Evolutionary conservation across 2,329 filamentous ascomycete species (phyloP).

Genomic region (Epichloe hybrida): DNA sequence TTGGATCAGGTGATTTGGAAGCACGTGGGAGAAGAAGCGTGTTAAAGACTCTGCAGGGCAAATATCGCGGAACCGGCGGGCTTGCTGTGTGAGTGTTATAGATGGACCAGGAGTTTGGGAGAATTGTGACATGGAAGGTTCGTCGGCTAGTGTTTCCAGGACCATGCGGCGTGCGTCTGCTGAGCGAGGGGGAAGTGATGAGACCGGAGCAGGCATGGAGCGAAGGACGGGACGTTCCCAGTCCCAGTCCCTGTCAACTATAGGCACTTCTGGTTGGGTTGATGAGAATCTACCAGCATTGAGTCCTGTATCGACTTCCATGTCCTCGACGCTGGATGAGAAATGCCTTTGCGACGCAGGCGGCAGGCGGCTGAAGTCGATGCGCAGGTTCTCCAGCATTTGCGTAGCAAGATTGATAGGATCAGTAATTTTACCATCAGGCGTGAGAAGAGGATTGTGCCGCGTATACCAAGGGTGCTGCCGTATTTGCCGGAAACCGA

Average conservation of each 20-base stretch:
- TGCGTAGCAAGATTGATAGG: conserved; percentile 78
- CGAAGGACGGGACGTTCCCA: conserved; percentile 66
- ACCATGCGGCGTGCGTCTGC: conserved; percentile 26
- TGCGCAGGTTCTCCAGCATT: conserved; percentile 83
- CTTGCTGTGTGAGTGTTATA: conserved; percentile 75
- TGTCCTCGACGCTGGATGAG: conserved; percentile 32
- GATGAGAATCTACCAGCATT: conserved; percentile 46
- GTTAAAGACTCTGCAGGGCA: conserved; percentile 77
- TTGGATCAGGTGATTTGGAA: conserved; percentile 61
- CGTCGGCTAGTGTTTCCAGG: conserved; percentile 60
- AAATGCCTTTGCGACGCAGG: conserved; percentile 30
- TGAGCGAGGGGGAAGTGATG: conserved; percentile 20
- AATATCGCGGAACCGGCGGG: conserved; percentile 79
- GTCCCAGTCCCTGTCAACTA: conserved; percentile 65
- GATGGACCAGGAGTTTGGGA: conserved; percentile 65
- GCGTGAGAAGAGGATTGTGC: conserved; percentile 60
- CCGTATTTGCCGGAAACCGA: conserved; percentile 75
- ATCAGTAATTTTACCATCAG: conserved; percentile 63
- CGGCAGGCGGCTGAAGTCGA: conserved; percentile 67
- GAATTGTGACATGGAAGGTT: conserved; percentile 81
- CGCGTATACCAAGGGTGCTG: conserved; percentile 92
- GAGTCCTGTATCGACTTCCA: conserved; percentile 52
- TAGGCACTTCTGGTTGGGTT: conserved; percentile 74
- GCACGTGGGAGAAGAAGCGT: conserved; percentile 79
- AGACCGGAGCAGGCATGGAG: conserved; percentile 29